These are phyloP conservation scores for Ambrosia trifida DNA, from an alignment of 129 eudicot genomes.

Conservation along the genomic window DNA sequence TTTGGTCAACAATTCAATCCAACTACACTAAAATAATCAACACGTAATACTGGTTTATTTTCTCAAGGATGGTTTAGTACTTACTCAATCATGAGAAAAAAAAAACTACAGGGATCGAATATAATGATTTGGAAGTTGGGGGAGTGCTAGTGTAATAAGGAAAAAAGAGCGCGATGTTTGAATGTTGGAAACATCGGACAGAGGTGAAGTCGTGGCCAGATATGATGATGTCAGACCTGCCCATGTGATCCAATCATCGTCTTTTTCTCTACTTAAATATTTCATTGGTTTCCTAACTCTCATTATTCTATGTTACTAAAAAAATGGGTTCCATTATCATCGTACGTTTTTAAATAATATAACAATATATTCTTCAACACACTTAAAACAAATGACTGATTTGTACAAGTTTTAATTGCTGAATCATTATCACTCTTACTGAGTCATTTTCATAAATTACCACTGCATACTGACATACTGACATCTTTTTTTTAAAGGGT, in stretches of 20 bases:
- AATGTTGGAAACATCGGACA: conserved; percentile 58
- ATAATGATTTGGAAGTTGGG: neutral
- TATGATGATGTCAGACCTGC: conserved; percentile 54
- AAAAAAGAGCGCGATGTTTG: conserved; percentile 51
- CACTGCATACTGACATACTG: too few species aligned
- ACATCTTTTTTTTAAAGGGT: too few species aligned
- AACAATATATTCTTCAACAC: too few species aligned
- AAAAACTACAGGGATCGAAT: neutral
- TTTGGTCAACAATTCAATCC: too few species aligned
- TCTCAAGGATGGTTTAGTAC: neutral
- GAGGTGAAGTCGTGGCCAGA: conserved; percentile 63
- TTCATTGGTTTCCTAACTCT: neutral
- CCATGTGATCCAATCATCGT: conserved; percentile 58
- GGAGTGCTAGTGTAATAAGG: neutral
- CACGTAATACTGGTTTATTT: neutral
- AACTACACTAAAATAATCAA: neutral
- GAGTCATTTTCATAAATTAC: too few species aligned
- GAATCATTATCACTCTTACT: too few species aligned
- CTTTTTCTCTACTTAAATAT: neutral
- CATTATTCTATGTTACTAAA: too few species aligned
- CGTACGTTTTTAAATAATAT: too few species aligned
- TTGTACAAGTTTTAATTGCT: too few species aligned
- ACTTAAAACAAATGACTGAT: too few species aligned
- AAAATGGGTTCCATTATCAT: too few species aligned
- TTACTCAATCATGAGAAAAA: neutral